phyloP scores from a whole-genome alignment of 2,329 filamentous ascomycete species.

The Monilinia vaccinii-corymbosi region DNA sequence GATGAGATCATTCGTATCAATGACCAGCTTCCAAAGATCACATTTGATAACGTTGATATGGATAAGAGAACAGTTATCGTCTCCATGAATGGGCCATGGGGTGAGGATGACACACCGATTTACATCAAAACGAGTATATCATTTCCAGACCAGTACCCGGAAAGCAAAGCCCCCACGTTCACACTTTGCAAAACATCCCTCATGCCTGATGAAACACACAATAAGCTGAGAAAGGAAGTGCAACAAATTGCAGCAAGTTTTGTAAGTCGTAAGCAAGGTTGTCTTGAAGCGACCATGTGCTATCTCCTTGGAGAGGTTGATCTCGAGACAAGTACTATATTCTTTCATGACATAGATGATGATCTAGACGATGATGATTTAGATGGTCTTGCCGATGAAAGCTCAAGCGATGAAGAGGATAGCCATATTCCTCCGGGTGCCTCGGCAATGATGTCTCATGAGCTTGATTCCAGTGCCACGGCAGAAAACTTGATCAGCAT shows the following conservation, averaged over 20 bases:
- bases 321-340: slow-evolving; percentile 50
- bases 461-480: slow-evolving; percentile 44
- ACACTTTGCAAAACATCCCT: slow-evolving; percentile 52
- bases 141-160: slow-evolving; percentile 51
- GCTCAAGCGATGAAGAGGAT: slow-evolving; percentile 77
- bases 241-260: slow-evolving; percentile 48
- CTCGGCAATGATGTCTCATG: slow-evolving; percentile 50
- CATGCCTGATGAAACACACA: slow-evolving; percentile 47
- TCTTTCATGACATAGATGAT: slow-evolving; percentile 45
- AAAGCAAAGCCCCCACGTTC: slow-evolving; percentile 48
- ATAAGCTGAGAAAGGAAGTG: slow-evolving; percentile 45
- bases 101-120: slow-evolving; percentile 44
- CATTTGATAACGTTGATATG: slow-evolving; percentile 56
- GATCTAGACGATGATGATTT: slow-evolving; percentile 52
- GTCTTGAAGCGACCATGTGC: slow-evolving; percentile 51
- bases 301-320: slow-evolving; percentile 56
- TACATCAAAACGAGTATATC: slow-evolving; percentile 54
- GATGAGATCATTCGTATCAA: slow-evolving; percentile 57
- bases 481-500: slow-evolving; percentile 44
- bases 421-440: slow-evolving; percentile 30
- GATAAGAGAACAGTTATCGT: slow-evolving; percentile 48
- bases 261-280: slow-evolving; percentile 49
- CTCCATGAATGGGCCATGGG: slow-evolving; percentile 59
- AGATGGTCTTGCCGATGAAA: slow-evolving; percentile 57
- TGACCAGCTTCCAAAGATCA: slow-evolving; percentile 52